Evolutionary conservation across 768 basidiomycete species (phyloP).

Genomic region (Suillus bovinus): DNA sequence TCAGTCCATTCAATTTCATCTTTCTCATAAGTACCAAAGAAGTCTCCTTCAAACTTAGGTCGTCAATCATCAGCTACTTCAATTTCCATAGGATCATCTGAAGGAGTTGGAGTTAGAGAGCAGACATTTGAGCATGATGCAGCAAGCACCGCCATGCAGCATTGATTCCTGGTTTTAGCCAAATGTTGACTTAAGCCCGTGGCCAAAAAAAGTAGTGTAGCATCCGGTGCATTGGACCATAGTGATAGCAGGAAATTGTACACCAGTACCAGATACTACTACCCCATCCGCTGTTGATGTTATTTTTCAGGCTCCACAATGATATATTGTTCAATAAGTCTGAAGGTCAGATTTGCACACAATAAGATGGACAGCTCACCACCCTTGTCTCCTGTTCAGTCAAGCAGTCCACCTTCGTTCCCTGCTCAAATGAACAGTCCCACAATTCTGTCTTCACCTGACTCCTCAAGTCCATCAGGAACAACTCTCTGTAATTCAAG

Average conservation of each 20-base stretch:
- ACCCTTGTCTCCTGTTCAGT: not conserved
- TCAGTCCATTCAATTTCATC: not conserved
- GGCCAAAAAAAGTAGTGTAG: not conserved
- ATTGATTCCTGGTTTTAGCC: not conserved
- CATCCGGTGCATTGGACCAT: not conserved
- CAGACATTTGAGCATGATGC: not conserved
- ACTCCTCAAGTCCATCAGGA: not conserved
- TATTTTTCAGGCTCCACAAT: not conserved
- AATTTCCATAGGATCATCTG: not conserved
- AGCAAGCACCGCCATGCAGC: not conserved
- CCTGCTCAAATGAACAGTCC: not conserved
- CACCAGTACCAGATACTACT: too few relatives aligned
- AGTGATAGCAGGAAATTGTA: not conserved
- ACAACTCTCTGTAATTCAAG: not conserved
- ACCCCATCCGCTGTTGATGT: not conserved
- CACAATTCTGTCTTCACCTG: not conserved
- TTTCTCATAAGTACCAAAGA: too few relatives aligned
- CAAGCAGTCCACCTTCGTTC: not conserved
- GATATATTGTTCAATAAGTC: too few relatives aligned
- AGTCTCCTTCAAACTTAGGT: not conserved
- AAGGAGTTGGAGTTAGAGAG: not conserved
- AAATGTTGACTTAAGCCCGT: not conserved
- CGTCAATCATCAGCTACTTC: too few relatives aligned
- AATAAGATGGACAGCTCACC: not conserved
- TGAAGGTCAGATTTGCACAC: not conserved